phyloP scores from a whole-genome alignment of 2,329 filamentous ascomycete genomes.

The Lachnellula arida region DNA sequence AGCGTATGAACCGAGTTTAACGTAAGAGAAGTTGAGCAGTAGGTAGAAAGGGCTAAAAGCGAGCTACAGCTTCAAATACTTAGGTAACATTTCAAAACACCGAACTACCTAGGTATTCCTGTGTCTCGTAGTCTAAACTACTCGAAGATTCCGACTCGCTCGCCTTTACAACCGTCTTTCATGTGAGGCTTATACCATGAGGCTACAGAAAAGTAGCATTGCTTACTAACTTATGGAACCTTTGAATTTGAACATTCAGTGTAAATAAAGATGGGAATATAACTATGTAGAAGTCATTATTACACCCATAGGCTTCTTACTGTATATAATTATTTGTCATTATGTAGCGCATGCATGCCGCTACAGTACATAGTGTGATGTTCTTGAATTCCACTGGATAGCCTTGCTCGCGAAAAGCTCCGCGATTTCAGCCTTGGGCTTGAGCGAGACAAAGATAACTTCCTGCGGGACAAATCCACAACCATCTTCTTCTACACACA shows the following conservation, averaged over 20 bases:
- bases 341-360: neutral
- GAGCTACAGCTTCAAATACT: too few species aligned
- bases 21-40: too few species aligned
- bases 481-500: neutral
- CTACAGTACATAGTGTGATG: conserved; percentile 1
- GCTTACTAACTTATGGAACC: neutral
- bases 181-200: neutral
- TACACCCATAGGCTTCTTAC: neutral
- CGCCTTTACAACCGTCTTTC: neutral
- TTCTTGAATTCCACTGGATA: neutral
- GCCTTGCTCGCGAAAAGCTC: conserved; percentile 4
- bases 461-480: neutral
- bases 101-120: too few species aligned
- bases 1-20: too few species aligned
- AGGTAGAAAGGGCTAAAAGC: too few species aligned
- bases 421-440: conserved; percentile 6
- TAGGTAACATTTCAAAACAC: too few species aligned
- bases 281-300: neutral
- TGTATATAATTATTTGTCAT: too few species aligned
- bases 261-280: neutral
- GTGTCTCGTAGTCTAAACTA: too few species aligned
- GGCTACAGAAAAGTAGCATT: neutral
- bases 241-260: neutral
- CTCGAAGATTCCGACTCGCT: too few species aligned
- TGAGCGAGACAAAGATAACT: neutral